Evolutionary conservation across 352 stramenopile genomes (phyloP), one percentile per base, ranked within the genome.

Genomic region (Pythium pectinolyticum): DNA sequence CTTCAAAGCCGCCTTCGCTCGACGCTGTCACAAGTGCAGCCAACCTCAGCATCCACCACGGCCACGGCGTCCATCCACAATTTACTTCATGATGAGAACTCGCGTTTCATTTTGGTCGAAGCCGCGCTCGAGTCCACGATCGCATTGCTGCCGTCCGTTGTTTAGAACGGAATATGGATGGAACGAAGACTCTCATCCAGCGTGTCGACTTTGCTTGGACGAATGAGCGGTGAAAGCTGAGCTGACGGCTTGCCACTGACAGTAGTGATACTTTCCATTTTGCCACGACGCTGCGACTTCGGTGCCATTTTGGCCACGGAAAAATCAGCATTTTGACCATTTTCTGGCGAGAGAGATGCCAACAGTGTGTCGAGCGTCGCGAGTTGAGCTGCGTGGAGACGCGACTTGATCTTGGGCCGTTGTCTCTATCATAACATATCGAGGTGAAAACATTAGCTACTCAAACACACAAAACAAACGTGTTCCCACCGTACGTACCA

Each of bases 121-220:
- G 41, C 41, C 9, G 41, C 41, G 19, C 41, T 48, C 20, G 41
- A 48, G n/a, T 19, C 2, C 10, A 41, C 63, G 54, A 43, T 68
- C 2, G 8, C 28, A 30, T 47, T 28, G 32, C 9, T n/a, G n/a
- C n/a, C n/a, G n/a, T n/a, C n/a, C n/a, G n/a, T n/a, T n/a, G n/a
- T n/a, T 30, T 65, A 70, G 34, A 66, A 59, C 9, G 63, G 57
- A 49, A 70, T 58, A 11, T 62, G 8, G 32, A 70, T 62, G 0
- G 24, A 31, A 10, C 45, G 57, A 48, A 70, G 57, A n/a, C n/a
- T 8, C 3, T 65, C 43, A 19, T 70, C 57, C 2, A 66, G 39
- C 3, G 17, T 34, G 19, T 59, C 57, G 0, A 59, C 20, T 43
- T 41, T 49, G 41, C 41, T 61, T 48, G 57, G 43, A 17, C 32